Evolutionary conservation across 352 stramenopile species (phyloP), one percentile per base, ranked within the genome.

Genomic region (Phytophthora sp.): DNA sequence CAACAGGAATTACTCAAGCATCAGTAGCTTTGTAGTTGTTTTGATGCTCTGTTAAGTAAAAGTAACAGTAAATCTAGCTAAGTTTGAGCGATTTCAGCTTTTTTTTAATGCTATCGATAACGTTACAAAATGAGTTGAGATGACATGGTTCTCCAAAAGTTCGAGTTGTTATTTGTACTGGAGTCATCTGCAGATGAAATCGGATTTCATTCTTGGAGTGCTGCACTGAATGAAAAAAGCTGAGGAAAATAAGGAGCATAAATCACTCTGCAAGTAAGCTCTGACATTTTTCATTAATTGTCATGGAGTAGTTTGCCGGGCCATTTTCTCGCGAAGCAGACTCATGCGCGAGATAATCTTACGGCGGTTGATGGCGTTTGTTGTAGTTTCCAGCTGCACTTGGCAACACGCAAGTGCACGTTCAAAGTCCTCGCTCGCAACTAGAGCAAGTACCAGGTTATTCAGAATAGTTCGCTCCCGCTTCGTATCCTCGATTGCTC

Each of bases 281-380:
- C 3, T 45, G 38, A 9, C 6, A 49, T n/a, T 28, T 43, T 28
- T 17, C 15, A 1, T 18, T 42, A 35, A 13, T 18, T 26, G 49
- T 52, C 51, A 61, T 12, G n/a, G 12, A 27, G 24, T 52, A n/a
- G 45, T 10, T 54, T 68, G 56, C 9, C 59, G 63, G n/a, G 43
- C 18, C 59, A 70, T 58, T 35, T 71, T 62, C 54, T 92, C 79
- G 7, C 81, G 65, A 13, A 92, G 54, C 31, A 89, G 45, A 66
- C 81, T 92, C 77, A 94, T 94, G 18, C 86, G 84, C 15, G 76
- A 82, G 42, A 87, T 71, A 50, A 94, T 92, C 71, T 94, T 94
- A 52, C 75, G 78, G 0, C 79, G 80, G 31, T 94, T 93, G 39
- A 88, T 79, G 5, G 79, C 79, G 48, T 84, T 90, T 48, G 70